A percentile compares a stretch with the other conserved stretches of the same genome.
These are phyloP conservation scores for Fusarium lateritium DNA, from an alignment of 2,329 filamentous ascomycete species.

Conservation along the genomic window DNA sequence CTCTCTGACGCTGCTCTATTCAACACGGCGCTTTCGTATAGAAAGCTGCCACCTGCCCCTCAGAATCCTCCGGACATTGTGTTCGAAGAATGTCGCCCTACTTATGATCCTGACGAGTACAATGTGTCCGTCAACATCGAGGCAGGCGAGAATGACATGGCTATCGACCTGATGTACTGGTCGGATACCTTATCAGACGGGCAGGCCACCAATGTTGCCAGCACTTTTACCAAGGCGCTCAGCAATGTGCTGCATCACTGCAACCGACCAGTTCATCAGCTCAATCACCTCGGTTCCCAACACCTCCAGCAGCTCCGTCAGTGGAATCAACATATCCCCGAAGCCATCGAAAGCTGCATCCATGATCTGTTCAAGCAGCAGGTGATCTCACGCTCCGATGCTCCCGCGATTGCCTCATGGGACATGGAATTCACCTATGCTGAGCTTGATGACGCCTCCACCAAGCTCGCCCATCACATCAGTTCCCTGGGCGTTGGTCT, in stretches of 20 bases:
- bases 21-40: constrained; percentile 47
- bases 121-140: constrained; percentile 43
- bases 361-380: constrained; percentile 35
- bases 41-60: constrained; percentile 32
- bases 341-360: constrained; percentile 24
- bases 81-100: constrained; percentile 45
- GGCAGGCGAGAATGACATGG: constrained; percentile 37
- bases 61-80: constrained; percentile 28
- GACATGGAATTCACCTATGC: constrained; percentile 36
- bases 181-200: constrained; percentile 38
- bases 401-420: constrained; percentile 39
- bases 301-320: constrained; percentile 7
- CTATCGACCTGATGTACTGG: constrained; percentile 47
- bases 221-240: constrained; percentile 34
- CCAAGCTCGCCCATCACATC: constrained; percentile 27
- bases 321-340: constrained; percentile 30
- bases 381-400: not conserved
- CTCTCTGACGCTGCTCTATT: constrained; percentile 42
- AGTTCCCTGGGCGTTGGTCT: constrained; percentile 5
- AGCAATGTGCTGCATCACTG: constrained; percentile 36
- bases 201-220: constrained; percentile 38
- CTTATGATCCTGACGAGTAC: constrained; percentile 45
- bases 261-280: constrained; percentile 17
- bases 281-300: constrained; percentile 23
- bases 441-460: constrained; percentile 34